Evolutionary conservation across 2,329 filamentous ascomycete species (phyloP).

Genomic region (Aspergillus intermedius): DNA sequence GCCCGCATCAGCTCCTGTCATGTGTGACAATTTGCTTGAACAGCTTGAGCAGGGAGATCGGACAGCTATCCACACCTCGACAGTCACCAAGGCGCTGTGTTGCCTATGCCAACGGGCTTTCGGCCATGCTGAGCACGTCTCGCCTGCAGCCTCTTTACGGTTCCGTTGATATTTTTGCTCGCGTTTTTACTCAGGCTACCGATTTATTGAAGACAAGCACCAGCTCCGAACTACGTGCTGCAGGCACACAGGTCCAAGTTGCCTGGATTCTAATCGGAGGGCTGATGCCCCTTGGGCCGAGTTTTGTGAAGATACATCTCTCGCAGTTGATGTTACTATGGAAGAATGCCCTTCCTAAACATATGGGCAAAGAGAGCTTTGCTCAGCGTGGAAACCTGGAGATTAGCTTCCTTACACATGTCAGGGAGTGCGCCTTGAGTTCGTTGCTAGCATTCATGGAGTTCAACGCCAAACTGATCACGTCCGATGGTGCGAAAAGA

Average conservation of each 20-base stretch:
- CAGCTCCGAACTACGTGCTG: conserved; percentile 81
- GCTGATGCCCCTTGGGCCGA: conserved; percentile 90
- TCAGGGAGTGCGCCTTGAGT: conserved; percentile 86
- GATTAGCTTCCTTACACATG: conserved; percentile 86
- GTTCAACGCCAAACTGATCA: conserved; percentile 86
- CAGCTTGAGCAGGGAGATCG: conserved; percentile 79
- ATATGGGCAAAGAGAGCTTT: conserved; percentile 86
- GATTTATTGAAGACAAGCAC: conserved; percentile 87
- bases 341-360: conserved; percentile 95
- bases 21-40: conserved; percentile 96
- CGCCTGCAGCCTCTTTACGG: conserved; percentile 84
- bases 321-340: conserved; percentile 88
- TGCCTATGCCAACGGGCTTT: conserved; percentile 85
- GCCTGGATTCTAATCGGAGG: conserved; percentile 97
- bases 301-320: conserved; percentile 97
- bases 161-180: conserved; percentile 89
- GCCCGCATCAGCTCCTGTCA: conserved; percentile 82
- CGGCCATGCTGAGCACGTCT: conserved; percentile 84
- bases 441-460: conserved; percentile 88
- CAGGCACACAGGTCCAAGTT: conserved; percentile 92
- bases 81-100: conserved; percentile 78
- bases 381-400: conserved; percentile 77
- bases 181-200: conserved; percentile 84
- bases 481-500: conserved; percentile 86
- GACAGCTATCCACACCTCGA: conserved; percentile 64